Conservation (phyloP, 768 basidiomycete genomes). For the Xanthoconium stramineum region DNA sequence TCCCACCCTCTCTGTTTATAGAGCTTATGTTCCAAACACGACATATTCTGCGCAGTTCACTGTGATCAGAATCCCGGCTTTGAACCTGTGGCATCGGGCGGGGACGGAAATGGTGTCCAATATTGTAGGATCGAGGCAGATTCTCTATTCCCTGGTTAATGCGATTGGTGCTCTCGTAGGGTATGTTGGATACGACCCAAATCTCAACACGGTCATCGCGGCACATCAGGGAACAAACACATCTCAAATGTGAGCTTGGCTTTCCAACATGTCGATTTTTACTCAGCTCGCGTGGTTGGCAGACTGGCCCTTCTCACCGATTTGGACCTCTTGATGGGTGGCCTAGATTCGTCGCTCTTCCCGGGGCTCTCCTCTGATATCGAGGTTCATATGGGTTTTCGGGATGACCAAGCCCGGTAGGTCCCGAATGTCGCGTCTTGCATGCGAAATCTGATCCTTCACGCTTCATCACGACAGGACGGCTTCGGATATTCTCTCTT, state of each 20-base stretch:
- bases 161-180: constrained; percentile 28
- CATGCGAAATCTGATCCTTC: background rate
- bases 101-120: constrained; percentile 38
- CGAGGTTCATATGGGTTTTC: constrained; percentile 46
- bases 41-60: constrained; percentile 25
- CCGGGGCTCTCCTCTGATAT: constrained; percentile 41
- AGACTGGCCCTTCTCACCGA: constrained; percentile 41
- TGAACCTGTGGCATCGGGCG: constrained; percentile 42
- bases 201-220: constrained; percentile 34
- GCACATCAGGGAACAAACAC: constrained; percentile 36
- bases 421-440: constrained; percentile 1
- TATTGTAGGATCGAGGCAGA: constrained; percentile 42
- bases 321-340: constrained; percentile 27
- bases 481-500: constrained; percentile 36
- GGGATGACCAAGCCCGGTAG: constrained; percentile 40
- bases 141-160: background rate
- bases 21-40: background rate
- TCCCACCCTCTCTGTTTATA: background rate
- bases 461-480: constrained; percentile 37
- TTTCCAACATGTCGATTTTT: constrained; percentile 33
- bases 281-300: constrained; percentile 7
- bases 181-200: constrained; percentile 51
- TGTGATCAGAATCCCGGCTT: constrained; percentile 44
- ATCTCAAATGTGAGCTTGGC: constrained; percentile 36
- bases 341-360: constrained; percentile 42